phyloP scores from a whole-genome alignment of 805 yeast species.

The Barnettozyma populi region DNA sequence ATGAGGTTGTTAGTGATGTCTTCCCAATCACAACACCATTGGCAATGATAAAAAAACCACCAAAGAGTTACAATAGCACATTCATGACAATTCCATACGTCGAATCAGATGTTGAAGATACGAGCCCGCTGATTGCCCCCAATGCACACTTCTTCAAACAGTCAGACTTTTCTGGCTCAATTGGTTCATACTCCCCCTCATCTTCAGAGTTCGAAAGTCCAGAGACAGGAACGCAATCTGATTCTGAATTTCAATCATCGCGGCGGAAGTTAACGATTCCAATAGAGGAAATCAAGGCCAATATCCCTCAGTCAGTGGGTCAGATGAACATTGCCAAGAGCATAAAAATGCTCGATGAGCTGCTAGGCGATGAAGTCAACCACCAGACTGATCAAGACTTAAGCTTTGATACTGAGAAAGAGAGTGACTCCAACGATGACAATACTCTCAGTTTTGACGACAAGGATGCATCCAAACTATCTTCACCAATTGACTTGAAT shows the following conservation, averaged over 20 bases:
- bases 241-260: conserved; percentile 5
- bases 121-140: conserved; percentile 23
- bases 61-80: not conserved
- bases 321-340: conserved; percentile 36
- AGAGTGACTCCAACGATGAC: conserved; percentile 8
- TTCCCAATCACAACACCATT: conserved; percentile 21
- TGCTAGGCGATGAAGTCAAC: conserved; percentile 24
- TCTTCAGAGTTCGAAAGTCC: conserved; percentile 41
- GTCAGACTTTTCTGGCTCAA: conserved; percentile 32
- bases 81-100: not conserved
- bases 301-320: conserved; percentile 36
- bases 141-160: conserved; percentile 25
- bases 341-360: conserved; percentile 30
- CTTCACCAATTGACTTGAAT: conserved; percentile 20
- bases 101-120: conserved; percentile 20
- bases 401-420: conserved; percentile 8
- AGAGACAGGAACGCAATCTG: conserved; percentile 19
- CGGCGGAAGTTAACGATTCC: conserved; percentile 12
- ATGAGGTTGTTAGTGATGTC: conserved; percentile 18
- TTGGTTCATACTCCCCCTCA: conserved; percentile 43
- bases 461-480: conserved; percentile 11
- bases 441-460: conserved; percentile 13
- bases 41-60: conserved; percentile 14
- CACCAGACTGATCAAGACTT: conserved; percentile 12
- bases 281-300: conserved; percentile 18